Percentiles rank a stretch among this genome's conserved stretches.
Evolutionary conservation across 495 filamentous ascomycete species (phyloP).

Genomic region (Talaromyces adpressus): DNA sequence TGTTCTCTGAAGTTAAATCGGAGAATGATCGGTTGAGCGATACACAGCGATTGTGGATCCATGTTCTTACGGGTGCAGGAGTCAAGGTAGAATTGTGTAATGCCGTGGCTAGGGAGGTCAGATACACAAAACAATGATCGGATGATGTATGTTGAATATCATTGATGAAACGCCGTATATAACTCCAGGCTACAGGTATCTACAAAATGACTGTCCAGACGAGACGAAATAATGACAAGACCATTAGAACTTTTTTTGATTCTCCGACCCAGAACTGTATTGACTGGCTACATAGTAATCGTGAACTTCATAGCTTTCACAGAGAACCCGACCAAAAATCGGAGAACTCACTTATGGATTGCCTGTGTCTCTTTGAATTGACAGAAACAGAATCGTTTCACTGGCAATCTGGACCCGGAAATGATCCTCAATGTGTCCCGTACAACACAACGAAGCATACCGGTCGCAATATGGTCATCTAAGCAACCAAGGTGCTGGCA

Average conservation of each 20-base stretch:
- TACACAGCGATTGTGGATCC: slow-evolving; percentile 94
- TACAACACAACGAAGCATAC: not conserved
- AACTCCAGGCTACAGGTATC: slow-evolving; percentile 1
- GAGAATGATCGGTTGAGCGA: slow-evolving; percentile 95
- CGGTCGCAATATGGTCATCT: slow-evolving; percentile 11
- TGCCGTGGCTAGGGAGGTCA: slow-evolving; percentile 71
- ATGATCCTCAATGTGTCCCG: not conserved
- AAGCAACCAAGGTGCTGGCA: slow-evolving; percentile 49
- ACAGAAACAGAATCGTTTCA: not conserved
- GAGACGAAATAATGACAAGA: not conserved
- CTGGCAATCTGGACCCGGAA: not conserved
- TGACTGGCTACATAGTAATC: slow-evolving; percentile 1
- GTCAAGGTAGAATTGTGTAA: slow-evolving; percentile 84
- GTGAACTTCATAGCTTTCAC: not conserved
- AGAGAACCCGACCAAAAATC: not conserved
- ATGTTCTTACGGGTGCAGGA: slow-evolving; percentile 78
- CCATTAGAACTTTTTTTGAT: slow-evolving; percentile 3
- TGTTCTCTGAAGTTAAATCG: slow-evolving; percentile 90
- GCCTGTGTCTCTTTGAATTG: not conserved
- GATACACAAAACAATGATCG: slow-evolving; percentile 6
- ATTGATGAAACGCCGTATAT: not conserved
- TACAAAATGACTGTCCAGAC: not conserved
- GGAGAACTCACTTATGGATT: not conserved
- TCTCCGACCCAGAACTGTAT: not conserved
- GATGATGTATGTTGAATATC: not conserved